A percentile compares a stretch with the other conserved stretches of the same genome.
These are phyloP conservation scores for Quercus lobata DNA, from an alignment of 331 rosid species.

Conservation along the genomic window DNA sequence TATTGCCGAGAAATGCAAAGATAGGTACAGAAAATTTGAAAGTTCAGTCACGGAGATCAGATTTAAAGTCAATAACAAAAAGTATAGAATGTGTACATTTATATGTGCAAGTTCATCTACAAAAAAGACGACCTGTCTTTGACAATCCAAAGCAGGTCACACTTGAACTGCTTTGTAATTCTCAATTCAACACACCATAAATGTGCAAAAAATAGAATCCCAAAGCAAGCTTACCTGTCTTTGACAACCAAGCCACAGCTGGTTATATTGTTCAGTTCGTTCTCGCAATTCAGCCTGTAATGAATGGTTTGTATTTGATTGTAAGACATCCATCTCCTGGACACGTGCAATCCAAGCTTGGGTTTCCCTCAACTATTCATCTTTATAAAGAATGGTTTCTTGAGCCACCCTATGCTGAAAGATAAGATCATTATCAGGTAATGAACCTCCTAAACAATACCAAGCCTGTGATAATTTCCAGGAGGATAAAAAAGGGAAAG, in stretches of 20 bases:
- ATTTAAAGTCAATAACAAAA: neutral
- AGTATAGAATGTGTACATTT: neutral
- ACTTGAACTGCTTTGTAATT: neutral
- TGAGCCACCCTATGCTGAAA: conserved; percentile 94
- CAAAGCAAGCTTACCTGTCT: conserved; percentile 69
- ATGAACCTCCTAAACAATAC: neutral
- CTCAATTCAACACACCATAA: neutral
- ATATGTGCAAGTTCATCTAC: neutral
- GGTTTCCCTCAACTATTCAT: conserved; percentile 90
- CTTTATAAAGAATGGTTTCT: conserved; percentile 80
- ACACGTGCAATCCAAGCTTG: conserved; percentile 92
- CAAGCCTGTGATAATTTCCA: conserved; percentile 2
- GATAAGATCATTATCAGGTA: conserved; percentile 20
- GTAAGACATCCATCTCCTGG: conserved; percentile 91
- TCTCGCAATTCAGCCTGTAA: conserved; percentile 90
- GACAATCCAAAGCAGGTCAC: neutral
- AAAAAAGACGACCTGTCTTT: neutral
- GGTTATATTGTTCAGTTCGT: conserved; percentile 89
- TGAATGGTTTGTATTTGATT: conserved; percentile 75
- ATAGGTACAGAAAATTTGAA: neutral
- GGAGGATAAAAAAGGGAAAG: neutral
- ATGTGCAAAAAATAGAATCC: neutral
- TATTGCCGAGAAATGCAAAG: neutral
- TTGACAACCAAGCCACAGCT: conserved; percentile 92
- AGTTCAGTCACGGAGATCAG: conserved; percentile 3